These are phyloP conservation scores for Lanmaoa pseudosensibilis DNA, from an alignment of 768 basidiomycete genomes.

Conservation along the genomic window DNA sequence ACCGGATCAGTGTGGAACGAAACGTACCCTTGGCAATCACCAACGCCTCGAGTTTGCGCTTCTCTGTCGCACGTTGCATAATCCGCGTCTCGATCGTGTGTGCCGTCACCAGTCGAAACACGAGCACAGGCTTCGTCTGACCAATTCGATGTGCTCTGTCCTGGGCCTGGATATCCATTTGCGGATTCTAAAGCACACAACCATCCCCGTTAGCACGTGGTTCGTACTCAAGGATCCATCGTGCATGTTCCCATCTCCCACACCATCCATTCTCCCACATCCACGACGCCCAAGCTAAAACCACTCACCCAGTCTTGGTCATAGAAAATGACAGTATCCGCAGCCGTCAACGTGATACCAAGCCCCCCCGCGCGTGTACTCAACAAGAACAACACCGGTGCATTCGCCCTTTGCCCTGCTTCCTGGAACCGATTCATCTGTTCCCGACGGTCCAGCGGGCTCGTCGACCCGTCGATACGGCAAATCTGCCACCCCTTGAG, in stretches of 20 bases:
- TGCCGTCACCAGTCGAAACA: constrained; percentile 83
- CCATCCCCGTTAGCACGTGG: constrained; percentile 3
- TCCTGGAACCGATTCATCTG: constrained; percentile 86
- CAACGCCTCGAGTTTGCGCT: constrained; percentile 87
- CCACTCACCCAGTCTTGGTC: constrained; percentile 26
- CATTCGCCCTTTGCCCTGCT: constrained; percentile 57
- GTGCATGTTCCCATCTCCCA: no score
- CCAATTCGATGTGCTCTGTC: constrained; percentile 96
- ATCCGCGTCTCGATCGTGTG: constrained; percentile 93
- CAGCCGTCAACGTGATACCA: constrained; percentile 92
- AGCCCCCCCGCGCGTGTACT: constrained; percentile 95
- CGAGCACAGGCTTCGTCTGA: constrained; percentile 85
- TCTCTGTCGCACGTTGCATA: constrained; percentile 83
- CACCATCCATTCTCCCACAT: neutral
- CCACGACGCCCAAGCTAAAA: no score
- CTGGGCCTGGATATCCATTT: constrained; percentile 96
- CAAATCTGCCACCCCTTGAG: constrained; percentile 82
- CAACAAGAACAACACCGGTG: constrained; percentile 78
- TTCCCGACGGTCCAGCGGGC: constrained; percentile 76
- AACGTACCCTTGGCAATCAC: constrained; percentile 85
- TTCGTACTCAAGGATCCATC: neutral
- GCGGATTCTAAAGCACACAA: constrained; percentile 64
- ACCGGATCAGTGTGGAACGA: neutral
- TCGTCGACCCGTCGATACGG: constrained; percentile 88
- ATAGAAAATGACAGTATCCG: constrained; percentile 32